phyloP scores from a whole-genome alignment of 192 early-diverging fungal species.

The Geranomyces variabilis region DNA sequence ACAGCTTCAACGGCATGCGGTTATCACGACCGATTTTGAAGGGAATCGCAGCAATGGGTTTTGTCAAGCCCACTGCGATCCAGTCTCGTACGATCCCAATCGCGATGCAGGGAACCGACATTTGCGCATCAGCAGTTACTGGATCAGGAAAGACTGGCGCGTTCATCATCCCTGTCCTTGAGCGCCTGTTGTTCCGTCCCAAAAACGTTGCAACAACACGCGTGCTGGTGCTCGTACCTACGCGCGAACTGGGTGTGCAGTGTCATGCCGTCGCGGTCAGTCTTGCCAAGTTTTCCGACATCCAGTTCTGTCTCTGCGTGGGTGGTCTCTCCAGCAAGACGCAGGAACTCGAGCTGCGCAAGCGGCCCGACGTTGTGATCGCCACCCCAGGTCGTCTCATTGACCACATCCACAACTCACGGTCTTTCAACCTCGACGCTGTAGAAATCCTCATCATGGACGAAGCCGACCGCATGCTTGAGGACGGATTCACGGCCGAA shows the following conservation, averaged over 20 bases:
- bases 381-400: constrained; percentile 98
- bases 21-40: constrained; percentile 95
- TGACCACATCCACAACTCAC: constrained; percentile 94
- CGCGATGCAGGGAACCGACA: constrained; percentile 92
- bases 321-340: constrained; percentile 82
- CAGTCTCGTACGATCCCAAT: constrained; percentile 92
- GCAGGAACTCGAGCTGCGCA: constrained; percentile 86
- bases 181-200: constrained; percentile 90
- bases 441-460: constrained; percentile 98
- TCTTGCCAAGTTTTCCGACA: constrained; percentile 86
- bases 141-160: constrained; percentile 99
- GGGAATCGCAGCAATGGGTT: constrained; percentile 86
- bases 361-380: constrained; percentile 91
- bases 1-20: constrained; percentile 90
- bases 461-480: constrained; percentile 97
- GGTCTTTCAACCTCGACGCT: constrained; percentile 79
- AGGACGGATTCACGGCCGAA: constrained; percentile 96
- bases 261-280: constrained; percentile 89
- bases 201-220: constrained; percentile 76
- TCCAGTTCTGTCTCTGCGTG: constrained; percentile 83
- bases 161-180: constrained; percentile 93
- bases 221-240: constrained; percentile 92
- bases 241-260: constrained; percentile 97
- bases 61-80: constrained; percentile 91
- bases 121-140: constrained; percentile 97